Base-by-base conservation (phyloP, 2,329 filamentous ascomycete species). In the Plenodomus tracheiphilus region DNA sequence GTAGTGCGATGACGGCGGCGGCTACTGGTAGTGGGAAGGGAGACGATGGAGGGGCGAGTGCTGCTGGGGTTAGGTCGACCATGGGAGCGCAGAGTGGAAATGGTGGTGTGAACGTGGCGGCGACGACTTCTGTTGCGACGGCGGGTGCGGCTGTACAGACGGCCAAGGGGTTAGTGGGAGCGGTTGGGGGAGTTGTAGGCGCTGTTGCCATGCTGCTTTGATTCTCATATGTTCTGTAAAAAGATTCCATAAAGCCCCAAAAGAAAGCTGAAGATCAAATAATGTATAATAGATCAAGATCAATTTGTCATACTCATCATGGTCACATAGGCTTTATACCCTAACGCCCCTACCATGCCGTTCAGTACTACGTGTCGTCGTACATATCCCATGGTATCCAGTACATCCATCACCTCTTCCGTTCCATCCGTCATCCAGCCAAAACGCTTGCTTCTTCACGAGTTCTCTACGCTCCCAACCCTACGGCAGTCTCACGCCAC, bases 401-500 rank as follows among this genome's bases (percentile, higher is more conserved):
- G n/a, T n/a, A n/a, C n/a, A n/a, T n/a, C n/a, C n/a, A 18, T 18
- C 9, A 4, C 11, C 11, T 19, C 7, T 9, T 19, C 13, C 9
- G 35, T 19, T 15, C 8, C 16, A 37, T 6, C 13, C 22, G 22
- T 25, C 22, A 25, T 25, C 10, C 22, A 10, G 22, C 22, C 22
- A 25, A 5, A 25, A n/a, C n/a, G n/a, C n/a, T n/a, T n/a, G n/a
- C n/a, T n/a, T n/a, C n/a, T n/a, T n/a, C n/a, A n/a, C n/a, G n/a
- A n/a, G n/a, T 4, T 17, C 11, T 37, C 35, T 20, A 6, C 17
- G 34, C 15, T 9, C 35, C 9, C 22, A 20, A 2, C 8, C 34
- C 16, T 35, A 40, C 42, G 47, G 39, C 41, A 60, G 34, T 46
- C 52, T 54, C 30, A 55, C 48, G 43, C 39, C 38, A 5, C 55